phyloP scores from a whole-genome alignment of 2,329 filamentous ascomycete species.

The Dactylellina leptospora region DNA sequence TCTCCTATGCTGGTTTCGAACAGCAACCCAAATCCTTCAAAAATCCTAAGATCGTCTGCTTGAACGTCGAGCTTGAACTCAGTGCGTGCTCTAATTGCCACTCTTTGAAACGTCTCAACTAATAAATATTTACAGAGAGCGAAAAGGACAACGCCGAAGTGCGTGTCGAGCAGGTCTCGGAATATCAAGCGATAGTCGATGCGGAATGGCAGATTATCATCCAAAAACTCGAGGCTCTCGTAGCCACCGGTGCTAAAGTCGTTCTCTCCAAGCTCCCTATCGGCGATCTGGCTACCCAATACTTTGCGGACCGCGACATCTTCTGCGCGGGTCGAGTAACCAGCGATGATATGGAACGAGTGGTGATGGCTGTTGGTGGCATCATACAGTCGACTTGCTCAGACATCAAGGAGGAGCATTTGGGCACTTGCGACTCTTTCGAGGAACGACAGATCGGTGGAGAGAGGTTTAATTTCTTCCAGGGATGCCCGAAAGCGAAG shows the following conservation, averaged over 20 bases:
- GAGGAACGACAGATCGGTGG: conserved; percentile 97
- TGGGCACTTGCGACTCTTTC: conserved; percentile 88
- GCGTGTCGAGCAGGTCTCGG: conserved; percentile 92
- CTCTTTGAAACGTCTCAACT: conserved; percentile 4
- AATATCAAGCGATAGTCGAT: conserved; percentile 99
- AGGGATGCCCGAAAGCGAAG: conserved; percentile 92
- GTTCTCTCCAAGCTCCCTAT: conserved; percentile 97
- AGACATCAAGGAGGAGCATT: conserved; percentile 86
- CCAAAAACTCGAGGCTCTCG: conserved; percentile 95
- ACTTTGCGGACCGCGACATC: conserved; percentile 95
- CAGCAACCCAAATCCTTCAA: conserved; percentile 97
- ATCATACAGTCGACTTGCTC: conserved; percentile 95
- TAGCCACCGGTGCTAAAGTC: conserved; percentile 95
- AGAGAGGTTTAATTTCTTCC: conserved; percentile 98
- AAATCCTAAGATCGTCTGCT: conserved; percentile 93
- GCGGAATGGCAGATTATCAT: conserved; percentile 99
- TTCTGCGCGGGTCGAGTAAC: conserved; percentile 97
- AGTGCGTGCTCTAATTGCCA: conserved; percentile 60
- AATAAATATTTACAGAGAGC: conserved; percentile 67
- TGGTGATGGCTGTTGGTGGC: conserved; percentile 92
- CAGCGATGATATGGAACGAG: conserved; percentile 91
- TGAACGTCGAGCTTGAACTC: conserved; percentile 97
- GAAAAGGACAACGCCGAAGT: conserved; percentile 99
- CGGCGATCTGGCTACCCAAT: conserved; percentile 96
- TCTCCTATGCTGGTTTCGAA: conserved; percentile 98